Base-by-base conservation (phyloP, 2,329 filamentous ascomycete genomes). In the Cladosporium sp. region DNA sequence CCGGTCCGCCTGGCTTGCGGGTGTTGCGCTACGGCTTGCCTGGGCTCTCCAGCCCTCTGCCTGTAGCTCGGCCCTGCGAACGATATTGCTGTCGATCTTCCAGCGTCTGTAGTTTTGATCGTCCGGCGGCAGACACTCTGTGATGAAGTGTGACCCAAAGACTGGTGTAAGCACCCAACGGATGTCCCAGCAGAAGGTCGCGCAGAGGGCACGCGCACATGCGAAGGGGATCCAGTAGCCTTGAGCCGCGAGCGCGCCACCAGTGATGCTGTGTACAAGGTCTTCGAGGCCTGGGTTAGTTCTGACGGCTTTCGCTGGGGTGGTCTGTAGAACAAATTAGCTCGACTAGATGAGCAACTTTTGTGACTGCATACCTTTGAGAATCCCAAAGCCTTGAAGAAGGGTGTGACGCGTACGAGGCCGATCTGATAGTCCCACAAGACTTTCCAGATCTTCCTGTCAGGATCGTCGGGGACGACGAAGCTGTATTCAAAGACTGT, bases 371-470 rank as follows among this genome's bases (percentile, higher is more conserved):
- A 75, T 76, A 93, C 94, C 88, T 99, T 99, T 70, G 90, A 86
- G 75, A 94, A 94, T 69, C 90, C 88, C 76, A 89, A 90, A 71
- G 91, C 93, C 78, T 97, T 97, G 85, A 98, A 98, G 76, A 98
- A 92, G 32, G 93, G 91, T 2, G 93, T 97, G 79, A 96, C 96
- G 68, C 94, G 89, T 68, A 98, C 93, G 34, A 98, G 88, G 10
- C 95, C 95, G 68, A 94, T 88, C 73, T 96, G 94, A 81, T 97
- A 97, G 78, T 99, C 95, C 95, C 95, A 99, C 87, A 97, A 93
- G 68, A 98, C 88, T 76, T 34, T 65, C 59, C 70, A 62, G 7
- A 58, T 64, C 62, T 86, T 83, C 69, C 83, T 85, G 1, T 89
- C 67, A 0, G 67, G 85, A 55, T 90, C 86, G 12, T 84, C 87